Base-by-base conservation (phyloP, 1,139 yeast genomes). In the Scheffersomyces titani region DNA sequence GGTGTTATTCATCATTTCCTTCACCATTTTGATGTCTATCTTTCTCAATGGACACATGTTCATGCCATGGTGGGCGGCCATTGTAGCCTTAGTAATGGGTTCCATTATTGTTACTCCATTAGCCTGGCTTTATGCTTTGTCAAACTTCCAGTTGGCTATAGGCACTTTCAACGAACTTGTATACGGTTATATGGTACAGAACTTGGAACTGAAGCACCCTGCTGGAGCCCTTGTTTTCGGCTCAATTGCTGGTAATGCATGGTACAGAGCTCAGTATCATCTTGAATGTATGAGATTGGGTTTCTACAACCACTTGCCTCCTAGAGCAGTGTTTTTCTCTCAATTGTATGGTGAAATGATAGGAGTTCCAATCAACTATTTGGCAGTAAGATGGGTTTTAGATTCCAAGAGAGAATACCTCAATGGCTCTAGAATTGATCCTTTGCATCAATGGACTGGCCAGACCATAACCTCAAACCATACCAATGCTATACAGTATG, bases 361-460 rank as follows among this genome's bases (percentile, higher is more conserved):
- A 19, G 84, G 84, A 6, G 77, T 80, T 22, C 84, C 84, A 4
- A 69, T 80, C 59, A 80, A 80, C 62, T 80, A 78, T 59, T 55
- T 72, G 16, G 77, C 83, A 3, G 65, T 80, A 53, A 69, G 75
- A 57, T 81, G 84, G 83, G 81, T 79, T 16, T 62, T 81, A 48
- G 57, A 61, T 3, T 65, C 76, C 20, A 81, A 80, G 60, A 59
- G 70, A 55, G 76, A 71, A 2, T 80, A 64, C 56, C 64, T 81
- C 45, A 65, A 65, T 22, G 84, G 84, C 1, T 61, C 63, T 3
- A 62, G 64, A 48, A 63, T 57, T 1, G 85, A 81, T 60, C 81
- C 83, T 1, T 66, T 80, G 46, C 78, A 78, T 58, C 84, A 81
- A 63, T 81, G 84, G 84, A 80, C 84, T 2, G 84, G 82, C 5